Base-by-base conservation (phyloP, 208 protist species). In the Naegleria lovaniensis region DNA sequence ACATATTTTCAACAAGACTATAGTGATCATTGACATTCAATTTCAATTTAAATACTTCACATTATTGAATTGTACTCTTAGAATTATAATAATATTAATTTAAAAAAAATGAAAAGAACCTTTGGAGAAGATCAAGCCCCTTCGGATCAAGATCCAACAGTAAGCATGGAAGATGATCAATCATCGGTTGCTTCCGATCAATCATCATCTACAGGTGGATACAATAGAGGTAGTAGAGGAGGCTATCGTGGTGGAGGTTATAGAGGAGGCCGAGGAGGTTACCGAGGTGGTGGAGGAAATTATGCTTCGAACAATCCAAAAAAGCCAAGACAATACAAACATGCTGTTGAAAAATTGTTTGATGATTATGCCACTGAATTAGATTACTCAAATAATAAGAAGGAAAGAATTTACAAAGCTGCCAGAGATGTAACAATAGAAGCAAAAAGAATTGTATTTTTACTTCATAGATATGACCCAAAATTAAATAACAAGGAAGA, bases 401-500 rank as follows among this genome's bases (percentile, higher is more conserved):
- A 90, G 48, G 88, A 90, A 85, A 48, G 88, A 76, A 85, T 90
- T 40, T 90, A 86, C 36, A 90, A 90, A 40, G 39, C 43, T 29
- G 13, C 41, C n/a, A 51, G 88, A 43, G 88, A 90, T 76, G 88
- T 90, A 7, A 90, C 88, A n/a, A 58, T 58, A 36, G 76, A 76
- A 40, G 40, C n/a, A 15, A 90, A 90, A 58, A 11, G 25, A 39
- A n/a, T 90, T 40, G 29, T 90, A 11, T 90, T 90, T 76, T 40
- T 38, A 38, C 41, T 90, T n/a, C 51, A 76, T 13, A 51, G 88
- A 76, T 55, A 43, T 86, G 16, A 29, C 9, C 85, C 85, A 88
- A 33, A 58, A 58, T 5, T 29, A 13, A 25, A 13, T 55, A 48
- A 51, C 29, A 43, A 84, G 40, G 88, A 90, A 36, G n/a, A 88